These are phyloP conservation scores for Picochlorum sp. DNA, from an alignment of 139 green algal species.

Conservation along the genomic window DNA sequence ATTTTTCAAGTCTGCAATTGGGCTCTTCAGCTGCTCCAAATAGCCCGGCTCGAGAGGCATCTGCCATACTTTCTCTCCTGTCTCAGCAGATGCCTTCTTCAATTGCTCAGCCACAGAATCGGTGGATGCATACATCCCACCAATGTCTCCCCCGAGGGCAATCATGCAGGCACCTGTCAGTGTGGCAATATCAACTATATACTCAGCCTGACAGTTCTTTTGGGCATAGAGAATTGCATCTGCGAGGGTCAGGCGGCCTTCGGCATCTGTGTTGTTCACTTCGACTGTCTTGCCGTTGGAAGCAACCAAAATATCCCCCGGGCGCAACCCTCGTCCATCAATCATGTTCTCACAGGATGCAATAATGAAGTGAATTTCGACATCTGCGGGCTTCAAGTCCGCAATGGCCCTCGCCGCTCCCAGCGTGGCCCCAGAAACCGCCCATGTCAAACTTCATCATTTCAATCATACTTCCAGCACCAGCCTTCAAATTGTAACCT, in stretches of 20 bases:
- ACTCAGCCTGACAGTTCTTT: slow-evolving; percentile 39
- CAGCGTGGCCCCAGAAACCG: slow-evolving; percentile 60
- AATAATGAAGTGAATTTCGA: slow-evolving; percentile 92
- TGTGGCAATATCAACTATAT: slow-evolving; percentile 89
- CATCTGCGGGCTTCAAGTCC: slow-evolving; percentile 49
- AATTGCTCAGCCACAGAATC: slow-evolving; percentile 55
- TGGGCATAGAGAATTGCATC: slow-evolving; percentile 93
- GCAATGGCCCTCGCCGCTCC: slow-evolving; percentile 70
- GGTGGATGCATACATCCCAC: slow-evolving; percentile 29
- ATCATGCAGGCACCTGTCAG: slow-evolving; percentile 93
- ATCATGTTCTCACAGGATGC: slow-evolving; percentile 98
- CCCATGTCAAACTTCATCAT: slow-evolving; percentile 93
- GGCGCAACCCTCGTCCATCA: slow-evolving; percentile 66
- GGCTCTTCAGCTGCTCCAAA: slow-evolving; percentile 57
- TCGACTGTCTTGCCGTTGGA: slow-evolving; percentile 91
- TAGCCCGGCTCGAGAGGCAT: slow-evolving; percentile 90
- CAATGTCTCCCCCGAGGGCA: slow-evolving; percentile 69
- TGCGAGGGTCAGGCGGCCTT: slow-evolving; percentile 88
- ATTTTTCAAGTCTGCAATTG: slow-evolving; percentile 79
- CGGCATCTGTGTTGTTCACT: slow-evolving; percentile 49
- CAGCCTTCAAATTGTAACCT: slow-evolving; percentile 98
- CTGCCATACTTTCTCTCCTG: slow-evolving; percentile 83
- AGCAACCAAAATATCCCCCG: slow-evolving; percentile 87
- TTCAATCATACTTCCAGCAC: slow-evolving; percentile 85
- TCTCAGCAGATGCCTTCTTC: slow-evolving; percentile 25